Evolutionary conservation across 2,329 filamentous ascomycete species (phyloP).

Genomic region (Neofusicoccum cordaticola): DNA sequence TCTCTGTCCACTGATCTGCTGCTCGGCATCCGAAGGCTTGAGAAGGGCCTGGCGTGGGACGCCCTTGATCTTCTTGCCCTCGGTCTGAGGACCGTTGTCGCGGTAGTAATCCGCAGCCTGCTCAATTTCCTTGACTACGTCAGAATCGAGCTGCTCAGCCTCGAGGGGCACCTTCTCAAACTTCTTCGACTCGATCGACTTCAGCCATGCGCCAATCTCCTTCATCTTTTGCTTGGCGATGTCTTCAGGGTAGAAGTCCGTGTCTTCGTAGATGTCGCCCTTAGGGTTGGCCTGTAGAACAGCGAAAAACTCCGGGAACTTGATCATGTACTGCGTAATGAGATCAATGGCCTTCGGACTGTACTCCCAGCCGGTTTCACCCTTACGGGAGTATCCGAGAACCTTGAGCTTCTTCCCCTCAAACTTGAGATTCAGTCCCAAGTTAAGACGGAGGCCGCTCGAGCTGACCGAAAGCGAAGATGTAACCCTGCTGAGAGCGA

Average conservation of each 20-base stretch:
- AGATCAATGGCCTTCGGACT: conserved; percentile 78
- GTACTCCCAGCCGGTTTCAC: conserved; percentile 89
- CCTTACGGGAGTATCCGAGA: conserved; percentile 87
- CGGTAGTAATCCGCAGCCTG: conserved; percentile 65
- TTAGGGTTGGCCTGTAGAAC: conserved; percentile 82
- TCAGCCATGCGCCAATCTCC: conserved; percentile 91
- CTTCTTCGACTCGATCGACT: conserved; percentile 82
- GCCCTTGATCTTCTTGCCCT: conserved; percentile 69
- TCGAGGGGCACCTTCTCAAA: conserved; percentile 96
- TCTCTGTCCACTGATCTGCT: conserved; percentile 78
- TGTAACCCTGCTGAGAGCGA: conserved; percentile 92
- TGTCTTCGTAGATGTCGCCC: conserved; percentile 78
- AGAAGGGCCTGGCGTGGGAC: conserved; percentile 85
- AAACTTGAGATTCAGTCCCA: conserved; percentile 95
- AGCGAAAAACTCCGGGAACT: conserved; percentile 92
- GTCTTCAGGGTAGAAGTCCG: conserved; percentile 76
- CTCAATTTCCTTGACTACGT: conserved; percentile 79
- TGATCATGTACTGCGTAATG: conserved; percentile 84
- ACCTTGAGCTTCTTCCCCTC: conserved; percentile 95
- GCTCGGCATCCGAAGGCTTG: conserved; percentile 94
- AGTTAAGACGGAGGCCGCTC: conserved; percentile 78
- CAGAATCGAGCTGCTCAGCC: conserved; percentile 91
- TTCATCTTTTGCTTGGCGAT: conserved; percentile 78
- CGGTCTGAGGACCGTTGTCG: conserved; percentile 51
- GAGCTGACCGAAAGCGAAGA: conserved; percentile 86